These are phyloP conservation scores for Sesbania bispinosa DNA, from an alignment of 306 rosid genomes.

Conservation along the genomic window DNA sequence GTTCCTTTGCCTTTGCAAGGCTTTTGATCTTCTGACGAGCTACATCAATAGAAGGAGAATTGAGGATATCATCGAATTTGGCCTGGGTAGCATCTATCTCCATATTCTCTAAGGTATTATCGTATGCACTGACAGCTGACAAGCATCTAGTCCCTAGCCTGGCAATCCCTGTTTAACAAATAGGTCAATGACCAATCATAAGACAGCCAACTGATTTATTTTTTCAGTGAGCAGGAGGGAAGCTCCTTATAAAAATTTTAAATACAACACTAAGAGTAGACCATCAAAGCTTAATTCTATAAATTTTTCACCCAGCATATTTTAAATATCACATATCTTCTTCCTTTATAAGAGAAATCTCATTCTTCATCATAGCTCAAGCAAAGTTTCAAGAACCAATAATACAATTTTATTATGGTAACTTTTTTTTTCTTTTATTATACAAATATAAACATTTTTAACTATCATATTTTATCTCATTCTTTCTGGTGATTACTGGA, in stretches of 20 bases:
- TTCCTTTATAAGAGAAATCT: neutral
- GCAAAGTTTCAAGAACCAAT: neutral
- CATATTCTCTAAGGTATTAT: constrained; percentile 66
- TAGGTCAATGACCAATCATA: neutral
- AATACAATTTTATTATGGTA: neutral
- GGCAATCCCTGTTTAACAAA: constrained; percentile 58
- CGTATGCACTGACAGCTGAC: constrained; percentile 80
- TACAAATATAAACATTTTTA: neutral
- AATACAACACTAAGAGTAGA: too few relatives aligned
- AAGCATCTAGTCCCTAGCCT: constrained; percentile 80
- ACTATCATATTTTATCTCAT: constrained; percentile 9
- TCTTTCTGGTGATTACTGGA: neutral
- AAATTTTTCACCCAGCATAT: neutral
- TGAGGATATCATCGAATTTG: constrained; percentile 84
- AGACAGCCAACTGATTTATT: neutral
- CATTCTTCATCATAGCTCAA: neutral
- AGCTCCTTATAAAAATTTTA: neutral
- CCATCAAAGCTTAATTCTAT: neutral
- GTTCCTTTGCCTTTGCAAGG: constrained; percentile 88
- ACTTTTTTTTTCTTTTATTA: neutral
- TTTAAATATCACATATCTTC: neutral
- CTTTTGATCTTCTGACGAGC: constrained; percentile 85
- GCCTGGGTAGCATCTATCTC: constrained; percentile 82
- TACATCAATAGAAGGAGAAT: constrained; percentile 71
- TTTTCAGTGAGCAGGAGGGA: neutral